Evolutionary conservation across 192 early-diverging fungal genomes (phyloP).

Genomic region (Rhizophagus sp.): DNA sequence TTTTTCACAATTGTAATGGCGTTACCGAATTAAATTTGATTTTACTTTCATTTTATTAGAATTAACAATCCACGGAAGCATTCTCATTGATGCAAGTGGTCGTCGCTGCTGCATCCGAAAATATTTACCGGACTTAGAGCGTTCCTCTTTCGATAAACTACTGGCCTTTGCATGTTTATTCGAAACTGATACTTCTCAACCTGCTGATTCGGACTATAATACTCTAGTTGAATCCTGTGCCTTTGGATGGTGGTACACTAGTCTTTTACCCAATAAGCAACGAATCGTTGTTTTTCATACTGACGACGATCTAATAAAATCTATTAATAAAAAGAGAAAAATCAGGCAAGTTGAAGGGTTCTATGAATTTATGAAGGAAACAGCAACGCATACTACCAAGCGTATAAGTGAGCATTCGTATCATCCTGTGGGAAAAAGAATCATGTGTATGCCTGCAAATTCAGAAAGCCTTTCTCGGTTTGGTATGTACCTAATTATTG

Average conservation of each 20-base stretch:
- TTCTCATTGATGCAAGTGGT: constrained; percentile 27
- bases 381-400: not conserved
- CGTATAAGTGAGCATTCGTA: constrained; percentile 2
- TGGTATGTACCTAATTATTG: constrained; percentile 17
- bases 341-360: constrained; percentile 25
- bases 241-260: constrained; percentile 21
- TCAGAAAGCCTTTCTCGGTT: constrained; percentile 20
- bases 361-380: constrained; percentile 17
- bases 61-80: constrained; percentile 11
- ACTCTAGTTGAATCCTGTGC: constrained; percentile 23
- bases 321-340: not conserved
- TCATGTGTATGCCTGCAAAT: constrained; percentile 29
- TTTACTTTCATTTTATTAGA: not conserved
- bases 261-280: constrained; percentile 24
- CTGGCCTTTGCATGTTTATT: constrained; percentile 21
- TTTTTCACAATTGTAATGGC: not conserved
- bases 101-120: constrained; percentile 27
- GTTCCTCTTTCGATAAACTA: constrained; percentile 12
- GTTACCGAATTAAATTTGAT: not conserved
- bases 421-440: constrained; percentile 1
- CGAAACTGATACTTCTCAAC: constrained; percentile 3
- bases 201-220: not conserved
- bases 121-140: constrained; percentile 5
- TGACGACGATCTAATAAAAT: constrained; percentile 16
- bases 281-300: constrained; percentile 25